Evolutionary conservation across 306 rosid genomes (phyloP).

Genomic region (Casuarina cunninghamiana): DNA sequence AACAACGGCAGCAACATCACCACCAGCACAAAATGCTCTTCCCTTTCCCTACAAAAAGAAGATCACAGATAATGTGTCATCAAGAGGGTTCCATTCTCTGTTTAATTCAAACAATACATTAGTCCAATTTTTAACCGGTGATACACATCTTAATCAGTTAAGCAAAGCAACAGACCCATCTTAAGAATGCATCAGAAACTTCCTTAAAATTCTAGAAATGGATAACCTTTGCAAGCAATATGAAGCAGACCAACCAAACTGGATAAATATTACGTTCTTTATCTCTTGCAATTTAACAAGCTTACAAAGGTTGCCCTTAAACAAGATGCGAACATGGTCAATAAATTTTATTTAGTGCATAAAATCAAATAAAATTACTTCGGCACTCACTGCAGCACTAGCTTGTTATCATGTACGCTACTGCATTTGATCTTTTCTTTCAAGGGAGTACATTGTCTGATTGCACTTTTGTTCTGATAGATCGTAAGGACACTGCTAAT

Average conservation of each 20-base stretch:
- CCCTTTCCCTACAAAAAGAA: constrained; percentile 72
- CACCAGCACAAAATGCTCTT: constrained; percentile 97
- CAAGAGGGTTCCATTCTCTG: constrained; percentile 9
- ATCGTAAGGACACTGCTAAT: too few species aligned
- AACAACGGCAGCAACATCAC: constrained; percentile 81
- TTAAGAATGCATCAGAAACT: neutral
- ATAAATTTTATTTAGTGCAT: neutral
- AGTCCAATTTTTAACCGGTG: constrained; percentile 10
- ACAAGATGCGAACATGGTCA: neutral
- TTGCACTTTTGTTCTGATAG: too few species aligned
- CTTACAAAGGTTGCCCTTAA: neutral
- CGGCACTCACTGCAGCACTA: neutral
- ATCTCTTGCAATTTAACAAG: neutral
- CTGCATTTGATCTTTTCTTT: too few species aligned
- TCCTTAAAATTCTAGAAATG: neutral
- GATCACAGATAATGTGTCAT: constrained; percentile 21
- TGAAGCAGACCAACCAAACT: neutral
- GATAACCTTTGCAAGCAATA: neutral
- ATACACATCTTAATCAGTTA: neutral
- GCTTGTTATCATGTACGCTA: too few species aligned
- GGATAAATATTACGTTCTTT: neutral
- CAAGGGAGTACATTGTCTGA: too few species aligned
- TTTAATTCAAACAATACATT: constrained; percentile 5
- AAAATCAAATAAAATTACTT: neutral
- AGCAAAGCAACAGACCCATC: neutral